Base-by-base conservation (phyloP, 73 alveolate species). In the Blepharisma stoltei region DNA sequence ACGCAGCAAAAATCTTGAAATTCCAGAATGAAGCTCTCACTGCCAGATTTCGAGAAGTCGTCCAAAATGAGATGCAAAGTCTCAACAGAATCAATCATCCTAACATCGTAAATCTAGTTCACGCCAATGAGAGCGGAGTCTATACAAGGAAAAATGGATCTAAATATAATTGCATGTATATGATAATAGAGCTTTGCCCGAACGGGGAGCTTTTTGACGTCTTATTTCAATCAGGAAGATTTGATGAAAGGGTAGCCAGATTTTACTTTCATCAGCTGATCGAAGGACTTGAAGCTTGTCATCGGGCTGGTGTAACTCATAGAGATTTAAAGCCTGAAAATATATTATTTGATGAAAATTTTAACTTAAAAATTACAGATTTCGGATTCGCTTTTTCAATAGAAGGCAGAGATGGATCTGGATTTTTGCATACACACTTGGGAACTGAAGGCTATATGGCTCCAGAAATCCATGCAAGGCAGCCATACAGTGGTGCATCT, bases 381-480 rank as follows among this genome's bases (percentile, higher is more conserved):
- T 55, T 76, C 55, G 83, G 83, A 8, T 76, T 76, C 25, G 18
- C 80, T 54, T 55, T 54, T 20, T 32, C 41, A 9, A 54, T 55
- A 11, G n/a, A 25, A 3, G 83, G 81, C 6, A 52, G 81, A 45
- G 27, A 38, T 41, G 79, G 55, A 68, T 32, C 77, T 6, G 77
- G 83, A 71, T 55, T 50, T 23, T 54, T 76, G 14, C 20, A 18
- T 7, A 9, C 67, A 8, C 53, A 23, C 7, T 32, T 54, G 14
- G 91, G 90, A 73, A 85, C 88, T 25, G 54, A 6, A 2, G 53
- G 78, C 7, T 88, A 80, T 77, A 43, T 60, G 52, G 93, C 91
- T 47, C 95, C 95, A 7, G 95, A 89, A 78, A 68, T 89, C 5
- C 69, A 67, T 21, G 60, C 9, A 23, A 65, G 68, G 27, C 44